phyloP scores from a whole-genome alignment of 345 rosid genomes.

The Erucastrum elatum region DNA sequence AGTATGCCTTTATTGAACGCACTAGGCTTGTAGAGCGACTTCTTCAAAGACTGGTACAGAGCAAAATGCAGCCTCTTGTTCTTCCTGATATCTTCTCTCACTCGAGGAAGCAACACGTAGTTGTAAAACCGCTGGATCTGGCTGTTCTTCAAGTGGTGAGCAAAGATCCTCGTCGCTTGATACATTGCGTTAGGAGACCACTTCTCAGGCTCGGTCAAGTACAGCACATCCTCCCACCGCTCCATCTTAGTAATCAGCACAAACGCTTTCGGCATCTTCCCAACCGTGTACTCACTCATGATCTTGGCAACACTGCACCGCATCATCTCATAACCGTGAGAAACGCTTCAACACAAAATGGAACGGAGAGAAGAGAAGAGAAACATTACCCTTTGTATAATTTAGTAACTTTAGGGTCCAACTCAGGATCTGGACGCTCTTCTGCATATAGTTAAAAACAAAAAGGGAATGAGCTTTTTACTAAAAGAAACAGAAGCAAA shows the following conservation, averaged over 20 bases:
- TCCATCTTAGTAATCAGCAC: constrained; percentile 68
- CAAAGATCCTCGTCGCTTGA: constrained; percentile 87
- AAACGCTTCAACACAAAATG: background rate
- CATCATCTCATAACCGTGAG: background rate
- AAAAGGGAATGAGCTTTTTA: background rate
- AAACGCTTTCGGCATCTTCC: constrained; percentile 90
- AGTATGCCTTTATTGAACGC: constrained; percentile 94
- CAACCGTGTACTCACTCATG: constrained; percentile 73
- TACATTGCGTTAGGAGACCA: constrained; percentile 93
- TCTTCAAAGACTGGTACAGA: constrained; percentile 78
- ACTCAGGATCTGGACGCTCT: constrained; percentile 59
- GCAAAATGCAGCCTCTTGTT: constrained; percentile 82
- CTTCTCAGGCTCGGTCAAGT: constrained; percentile 88
- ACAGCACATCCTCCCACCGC: constrained; percentile 84
- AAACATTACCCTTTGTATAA: constrained; percentile 69
- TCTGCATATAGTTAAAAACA: constrained; percentile 45
- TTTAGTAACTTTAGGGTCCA: constrained; percentile 65
- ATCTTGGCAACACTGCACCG: constrained; percentile 69
- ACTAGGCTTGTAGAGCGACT: constrained; percentile 80
- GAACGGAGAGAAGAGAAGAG: background rate
- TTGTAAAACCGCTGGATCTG: constrained; percentile 77
- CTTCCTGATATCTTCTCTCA: constrained; percentile 85
- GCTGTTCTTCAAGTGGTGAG: constrained; percentile 68
- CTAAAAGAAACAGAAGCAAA: background rate
- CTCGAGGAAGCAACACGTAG: constrained; percentile 85